phyloP scores from a whole-genome alignment of 352 stramenopile species.

The Phytophthora citrophthora region DNA sequence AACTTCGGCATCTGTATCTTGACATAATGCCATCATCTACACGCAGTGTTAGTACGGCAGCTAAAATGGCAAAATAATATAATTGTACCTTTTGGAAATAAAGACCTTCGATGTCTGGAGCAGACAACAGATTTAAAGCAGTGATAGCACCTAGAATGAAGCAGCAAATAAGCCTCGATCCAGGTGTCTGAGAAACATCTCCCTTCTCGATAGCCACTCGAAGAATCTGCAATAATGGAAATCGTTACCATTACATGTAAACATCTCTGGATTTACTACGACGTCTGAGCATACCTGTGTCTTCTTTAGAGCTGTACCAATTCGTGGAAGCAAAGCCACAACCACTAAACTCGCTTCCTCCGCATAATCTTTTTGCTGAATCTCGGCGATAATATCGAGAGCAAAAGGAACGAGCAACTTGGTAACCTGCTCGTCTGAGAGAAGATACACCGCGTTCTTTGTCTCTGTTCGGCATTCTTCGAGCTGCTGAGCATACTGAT shows the following conservation, averaged over 20 bases:
- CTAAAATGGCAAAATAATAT: background rate
- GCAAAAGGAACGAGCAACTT: constrained; percentile 78
- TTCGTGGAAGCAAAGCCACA: constrained; percentile 63
- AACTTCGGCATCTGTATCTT: constrained; percentile 86
- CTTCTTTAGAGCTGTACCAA: constrained; percentile 72
- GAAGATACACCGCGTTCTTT: constrained; percentile 66
- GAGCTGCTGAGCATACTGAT: constrained; percentile 65
- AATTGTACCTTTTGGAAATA: constrained; percentile 81
- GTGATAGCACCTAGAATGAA: constrained; percentile 76
- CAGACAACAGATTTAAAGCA: constrained; percentile 65
- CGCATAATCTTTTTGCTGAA: constrained; percentile 80
- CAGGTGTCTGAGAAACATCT: constrained; percentile 79
- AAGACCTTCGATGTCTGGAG: constrained; percentile 79
- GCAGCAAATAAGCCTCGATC: constrained; percentile 82
- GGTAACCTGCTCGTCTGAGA: constrained; percentile 77
- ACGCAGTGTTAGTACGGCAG: background rate
- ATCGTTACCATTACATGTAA: background rate
- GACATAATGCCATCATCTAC: constrained; percentile 86
- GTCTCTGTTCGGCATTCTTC: constrained; percentile 56
- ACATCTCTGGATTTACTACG: background rate
- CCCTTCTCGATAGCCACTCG: constrained; percentile 85
- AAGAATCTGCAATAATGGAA: constrained; percentile 57
- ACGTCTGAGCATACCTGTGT: constrained; percentile 50
- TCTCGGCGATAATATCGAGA: constrained; percentile 77
- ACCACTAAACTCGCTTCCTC: constrained; percentile 66